phyloP scores from a whole-genome alignment of 2,329 filamentous ascomycete genomes.

The Arthrobotrys iridis region DNA sequence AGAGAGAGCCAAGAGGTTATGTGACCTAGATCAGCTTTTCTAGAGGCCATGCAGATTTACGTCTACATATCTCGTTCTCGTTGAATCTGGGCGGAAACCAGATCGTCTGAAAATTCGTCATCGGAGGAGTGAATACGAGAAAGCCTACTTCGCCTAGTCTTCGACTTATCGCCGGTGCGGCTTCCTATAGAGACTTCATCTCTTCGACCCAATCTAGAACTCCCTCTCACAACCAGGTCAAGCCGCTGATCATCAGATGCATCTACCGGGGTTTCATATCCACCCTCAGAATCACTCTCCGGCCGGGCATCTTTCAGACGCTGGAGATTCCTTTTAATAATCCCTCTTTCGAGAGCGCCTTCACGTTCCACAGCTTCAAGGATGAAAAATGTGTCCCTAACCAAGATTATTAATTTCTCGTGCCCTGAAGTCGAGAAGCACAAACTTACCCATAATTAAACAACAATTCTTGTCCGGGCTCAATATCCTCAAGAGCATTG shows the following conservation, averaged over 20 bases:
- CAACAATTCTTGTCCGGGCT: conserved; percentile 78
- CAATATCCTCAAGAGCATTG: conserved; percentile 73
- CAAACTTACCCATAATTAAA: conserved; percentile 74
- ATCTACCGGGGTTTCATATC: neutral
- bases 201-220: neutral
- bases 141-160: neutral
- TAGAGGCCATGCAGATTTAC: too few relatives aligned
- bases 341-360: conserved; percentile 15
- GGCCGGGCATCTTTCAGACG: conserved; percentile 13
- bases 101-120: neutral
- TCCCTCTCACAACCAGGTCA: neutral
- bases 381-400: conserved; percentile 21
- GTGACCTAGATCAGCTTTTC: too few relatives aligned
- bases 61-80: neutral
- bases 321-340: conserved; percentile 7
- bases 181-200: neutral
- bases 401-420: neutral
- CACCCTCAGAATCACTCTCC: neutral
- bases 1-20: too few relatives aligned
- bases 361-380: conserved; percentile 32
- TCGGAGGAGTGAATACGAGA: neutral
- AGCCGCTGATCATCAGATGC: neutral
- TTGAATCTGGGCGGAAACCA: neutral
- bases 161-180: neutral
- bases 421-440: neutral